These are phyloP conservation scores for Carallia pectinifolia DNA, from an alignment of 345 rosid genomes.

Conservation along the genomic window DNA sequence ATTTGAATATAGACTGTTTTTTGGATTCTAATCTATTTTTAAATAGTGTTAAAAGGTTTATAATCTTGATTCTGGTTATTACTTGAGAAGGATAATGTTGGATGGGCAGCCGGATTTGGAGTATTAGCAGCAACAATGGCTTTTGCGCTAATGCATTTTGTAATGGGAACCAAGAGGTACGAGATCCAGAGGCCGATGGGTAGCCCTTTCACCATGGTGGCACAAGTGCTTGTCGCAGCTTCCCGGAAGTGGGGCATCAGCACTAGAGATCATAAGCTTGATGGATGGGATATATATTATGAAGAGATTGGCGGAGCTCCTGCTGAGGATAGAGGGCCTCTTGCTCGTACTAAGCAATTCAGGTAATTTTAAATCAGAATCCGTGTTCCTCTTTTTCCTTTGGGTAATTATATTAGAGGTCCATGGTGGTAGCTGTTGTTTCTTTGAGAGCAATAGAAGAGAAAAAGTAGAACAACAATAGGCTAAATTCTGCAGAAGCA, in stretches of 20 bases:
- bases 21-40: no score
- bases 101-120: slow-evolving; percentile 73
- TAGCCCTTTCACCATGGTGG: slow-evolving; percentile 62
- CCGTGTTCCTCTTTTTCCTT: no score
- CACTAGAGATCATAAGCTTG: slow-evolving; percentile 22
- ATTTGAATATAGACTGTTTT: no score
- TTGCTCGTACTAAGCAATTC: slow-evolving; percentile 54
- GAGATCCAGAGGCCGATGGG: slow-evolving; percentile 52
- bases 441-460: no score
- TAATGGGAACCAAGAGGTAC: slow-evolving; percentile 56
- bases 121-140: slow-evolving; percentile 50
- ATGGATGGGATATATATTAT: slow-evolving; percentile 34
- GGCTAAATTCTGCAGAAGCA: no score
- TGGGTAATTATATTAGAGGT: no score
- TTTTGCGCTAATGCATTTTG: slow-evolving; percentile 43
- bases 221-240: slow-evolving; percentile 73
- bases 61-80: not conserved
- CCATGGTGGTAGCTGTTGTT: no score
- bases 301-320: slow-evolving; percentile 21
- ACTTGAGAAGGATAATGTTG: slow-evolving; percentile 54
- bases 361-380: slow-evolving; percentile 41
- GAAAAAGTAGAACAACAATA: no score
- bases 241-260: slow-evolving; percentile 51
- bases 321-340: not conserved
- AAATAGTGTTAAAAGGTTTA: not conserved